Base-by-base conservation (phyloP, 345 rosid species). In the Eucalyptus rudis region DNA sequence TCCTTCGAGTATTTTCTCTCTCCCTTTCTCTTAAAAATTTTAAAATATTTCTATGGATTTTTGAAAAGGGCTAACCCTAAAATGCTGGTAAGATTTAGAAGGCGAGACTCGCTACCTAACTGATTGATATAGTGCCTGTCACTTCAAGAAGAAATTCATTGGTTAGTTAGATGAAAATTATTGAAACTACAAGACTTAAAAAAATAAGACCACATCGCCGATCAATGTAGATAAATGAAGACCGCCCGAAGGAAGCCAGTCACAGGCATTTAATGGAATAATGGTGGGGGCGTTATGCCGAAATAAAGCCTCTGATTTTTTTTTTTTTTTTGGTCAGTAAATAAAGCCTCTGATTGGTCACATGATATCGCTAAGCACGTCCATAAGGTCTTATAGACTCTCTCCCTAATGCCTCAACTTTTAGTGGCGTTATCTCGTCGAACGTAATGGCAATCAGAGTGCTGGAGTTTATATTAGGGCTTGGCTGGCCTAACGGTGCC, bases 21-120 rank as follows among this genome's bases (percentile, higher is more conserved):
- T 2, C 10, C 25, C 44, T 19, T 4, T n/a, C 79, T 71, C 81
- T 36, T 6, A 22, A 19, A 71, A 19, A 0, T 71, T 36, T 4
- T 71, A 0, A 3, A 36, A 36, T 19, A 71, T 36, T 71, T 19
- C 0, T 3, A 71, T 0, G 7, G 2, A 71, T 0, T 33, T 71
- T 2, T 10, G 8, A 36, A 71, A 71, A 71, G 14, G 25, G 27
- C 81, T 71, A 71, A 33, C 81, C 81, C 25, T 71, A 71, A 19
- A 36, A 36, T 71, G 25, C 45, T 71, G 81, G 45, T 36, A 71
- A 36, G 45, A 71, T 71, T 71, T 36, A 36, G 27, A 36, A 71
- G 45, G 81, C 0, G 25, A 71, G 45, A 71, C 81, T 71, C 0
- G 3, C 2, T 36, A 71, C 27, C 44, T 33, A 19, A 71, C 7